Base-by-base conservation (phyloP, 257 asterid genomes). In the Vinca minor region DNA sequence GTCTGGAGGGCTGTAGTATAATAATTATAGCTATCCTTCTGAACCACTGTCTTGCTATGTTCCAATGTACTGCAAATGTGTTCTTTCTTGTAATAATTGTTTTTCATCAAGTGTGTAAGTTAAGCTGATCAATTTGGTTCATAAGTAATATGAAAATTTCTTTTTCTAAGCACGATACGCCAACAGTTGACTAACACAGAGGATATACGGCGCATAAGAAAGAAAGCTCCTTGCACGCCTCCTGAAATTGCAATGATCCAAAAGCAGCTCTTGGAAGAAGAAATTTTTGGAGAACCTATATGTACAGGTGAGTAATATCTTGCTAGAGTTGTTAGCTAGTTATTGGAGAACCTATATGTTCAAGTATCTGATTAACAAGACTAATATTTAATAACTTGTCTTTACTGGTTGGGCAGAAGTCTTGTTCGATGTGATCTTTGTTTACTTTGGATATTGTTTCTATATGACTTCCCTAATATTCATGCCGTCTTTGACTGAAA, bases 161-260 rank as follows among this genome's bases (percentile, higher is more conserved):
- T 76, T 45, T 64, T 74, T 41, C 63, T 39, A 67, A 89, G 97
- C 71, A 77, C 66, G 62, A 89, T 89, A 72, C 81, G 97, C 42
- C 84, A 77, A 68, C 97, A 87, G 75, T 83, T 89, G 82, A 83
- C 72, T 56, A 75, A 68, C 71, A 66, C 91, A 32, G 89, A 76
- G 74, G 95, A 82, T 68, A 81, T 87, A 73, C 89, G 95, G 32
- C 94, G 97, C 58, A 73, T 83, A 44, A 81, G 97, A 75, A 89
- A 83, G 76, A 89, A 87, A 78, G 97, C 97, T 70, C 95, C 97
- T 53, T 89, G 97, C 60, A 82, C 95, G 3, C 85, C 61, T 61
- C 73, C 84, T 71, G 97, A 89, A 68, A 87, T 89, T 63, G 74
- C 92, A 14, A 69, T 73, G 77, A 85, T 89, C 64, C 79, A 70